Evolutionary conservation across 495 filamentous ascomycete species (phyloP).

Genomic region (Lasiosphaeriaceae sp.): DNA sequence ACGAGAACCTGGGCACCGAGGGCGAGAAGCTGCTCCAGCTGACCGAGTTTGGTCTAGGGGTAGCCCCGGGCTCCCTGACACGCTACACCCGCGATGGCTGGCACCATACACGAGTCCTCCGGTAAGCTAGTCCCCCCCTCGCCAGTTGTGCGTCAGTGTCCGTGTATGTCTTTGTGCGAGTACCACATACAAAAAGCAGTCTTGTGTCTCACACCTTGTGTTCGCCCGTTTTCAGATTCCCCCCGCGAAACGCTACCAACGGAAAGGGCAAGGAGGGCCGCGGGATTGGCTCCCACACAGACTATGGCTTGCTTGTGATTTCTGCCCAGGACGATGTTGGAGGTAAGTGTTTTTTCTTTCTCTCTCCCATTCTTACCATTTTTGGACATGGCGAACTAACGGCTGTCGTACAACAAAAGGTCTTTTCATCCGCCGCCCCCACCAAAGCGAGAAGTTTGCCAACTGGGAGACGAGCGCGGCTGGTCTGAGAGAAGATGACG

Average conservation of each 20-base stretch:
- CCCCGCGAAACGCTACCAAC: conserved; percentile 35
- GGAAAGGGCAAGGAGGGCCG: conserved; percentile 42
- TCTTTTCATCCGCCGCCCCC: conserved; percentile 39
- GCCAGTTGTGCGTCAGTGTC: too few species aligned
- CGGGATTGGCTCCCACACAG: conserved; percentile 45
- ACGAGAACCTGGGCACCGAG: conserved; percentile 24
- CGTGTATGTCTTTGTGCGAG: background rate
- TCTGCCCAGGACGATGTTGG: conserved; percentile 42
- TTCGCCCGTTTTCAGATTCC: conserved; percentile 29
- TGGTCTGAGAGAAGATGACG: conserved; percentile 38
- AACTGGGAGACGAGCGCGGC: conserved; percentile 45
- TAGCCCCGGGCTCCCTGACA: conserved; percentile 25
- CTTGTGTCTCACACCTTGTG: conserved; percentile 4
- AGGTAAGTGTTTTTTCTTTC: too few species aligned
- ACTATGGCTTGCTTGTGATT: conserved; percentile 45
- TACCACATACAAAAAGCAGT: background rate
- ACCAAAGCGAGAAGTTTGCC: conserved; percentile 31
- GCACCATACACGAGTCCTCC: conserved; percentile 43
- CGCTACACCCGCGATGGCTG: conserved; percentile 40
- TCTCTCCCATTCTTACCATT: too few species aligned
- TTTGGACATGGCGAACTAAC: background rate
- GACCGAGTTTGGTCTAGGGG: conserved; percentile 33
- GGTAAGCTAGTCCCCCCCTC: conserved; percentile 20
- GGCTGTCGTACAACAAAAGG: conserved; percentile 13
- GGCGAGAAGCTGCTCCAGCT: conserved; percentile 40